phyloP scores from a whole-genome alignment of 2,329 filamentous ascomycete genomes.

The Chaetomiaceae sp. region DNA sequence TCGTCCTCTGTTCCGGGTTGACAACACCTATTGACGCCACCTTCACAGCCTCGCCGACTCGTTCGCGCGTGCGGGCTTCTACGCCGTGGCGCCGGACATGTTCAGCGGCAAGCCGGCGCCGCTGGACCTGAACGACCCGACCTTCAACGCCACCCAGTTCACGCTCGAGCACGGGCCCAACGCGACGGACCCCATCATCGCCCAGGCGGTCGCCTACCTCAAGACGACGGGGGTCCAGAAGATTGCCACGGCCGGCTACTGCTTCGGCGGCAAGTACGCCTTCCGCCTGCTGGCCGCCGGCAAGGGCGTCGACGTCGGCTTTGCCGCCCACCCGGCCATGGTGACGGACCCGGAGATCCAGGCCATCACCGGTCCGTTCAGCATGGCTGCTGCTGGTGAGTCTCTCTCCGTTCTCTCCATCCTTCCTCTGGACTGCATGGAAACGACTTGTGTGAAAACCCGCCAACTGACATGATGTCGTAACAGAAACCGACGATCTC shows the following conservation, averaged over 20 bases:
- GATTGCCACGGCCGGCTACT: conserved; percentile 5
- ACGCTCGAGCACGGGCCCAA: neutral
- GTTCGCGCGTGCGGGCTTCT: conserved; percentile 7
- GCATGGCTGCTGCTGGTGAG: conserved; percentile 3
- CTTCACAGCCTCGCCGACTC: conserved; percentile 5
- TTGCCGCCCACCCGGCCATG: conserved; percentile 6
- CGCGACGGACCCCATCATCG: conserved; percentile 6
- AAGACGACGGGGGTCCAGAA: neutral
- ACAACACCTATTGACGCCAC: too few relatives aligned
- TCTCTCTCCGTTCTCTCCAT: too few relatives aligned
- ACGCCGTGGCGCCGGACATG: conserved; percentile 5
- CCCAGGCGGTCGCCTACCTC: neutral
- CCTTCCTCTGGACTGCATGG: too few relatives aligned
- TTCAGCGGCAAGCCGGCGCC: conserved; percentile 1
- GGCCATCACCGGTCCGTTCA: neutral
- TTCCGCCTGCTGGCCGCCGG: conserved; percentile 7
- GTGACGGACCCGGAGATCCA: conserved; percentile 1
- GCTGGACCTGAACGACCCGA: conserved; percentile 1
- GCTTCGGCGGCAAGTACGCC: conserved; percentile 6
- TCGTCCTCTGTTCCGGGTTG: too few relatives aligned
- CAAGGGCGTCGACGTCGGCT: conserved; percentile 2
- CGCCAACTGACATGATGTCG: neutral
- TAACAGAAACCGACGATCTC: neutral
- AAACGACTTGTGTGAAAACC: too few relatives aligned
- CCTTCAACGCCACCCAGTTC: conserved; percentile 7